Conservation (phyloP, 2,329 filamentous ascomycete species). For the Setomelanomma holmii region DNA sequence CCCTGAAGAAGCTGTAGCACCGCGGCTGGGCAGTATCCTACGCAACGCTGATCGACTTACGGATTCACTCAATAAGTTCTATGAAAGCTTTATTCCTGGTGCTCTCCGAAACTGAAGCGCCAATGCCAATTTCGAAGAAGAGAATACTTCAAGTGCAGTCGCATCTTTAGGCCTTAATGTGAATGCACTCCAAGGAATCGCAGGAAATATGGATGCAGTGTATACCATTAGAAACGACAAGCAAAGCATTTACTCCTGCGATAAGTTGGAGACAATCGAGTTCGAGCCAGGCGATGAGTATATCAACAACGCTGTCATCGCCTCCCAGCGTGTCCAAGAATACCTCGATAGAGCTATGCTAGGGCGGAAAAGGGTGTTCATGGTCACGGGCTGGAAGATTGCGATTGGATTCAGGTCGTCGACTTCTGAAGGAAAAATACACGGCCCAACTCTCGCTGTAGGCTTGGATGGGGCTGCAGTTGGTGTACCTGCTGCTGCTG, state of each 20-base stretch:
- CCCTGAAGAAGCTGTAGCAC: slow-evolving; percentile 1
- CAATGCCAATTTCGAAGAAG: slow-evolving; percentile 1
- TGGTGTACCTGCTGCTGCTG: neutral
- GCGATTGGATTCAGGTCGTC: slow-evolving; percentile 1
- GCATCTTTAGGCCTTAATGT: slow-evolving; percentile 4
- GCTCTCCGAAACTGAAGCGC: slow-evolving; percentile 6
- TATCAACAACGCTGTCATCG: slow-evolving; percentile 1
- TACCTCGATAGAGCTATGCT: neutral
- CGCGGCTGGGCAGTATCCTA: slow-evolving; percentile 12
- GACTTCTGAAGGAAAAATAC: neutral
- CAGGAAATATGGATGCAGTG: neutral
- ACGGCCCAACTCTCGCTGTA: neutral
- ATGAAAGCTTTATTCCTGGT: neutral
- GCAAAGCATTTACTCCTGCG: slow-evolving; percentile 6
- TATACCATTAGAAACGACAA: slow-evolving; percentile 5
- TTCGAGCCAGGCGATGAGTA: slow-evolving; percentile 6
- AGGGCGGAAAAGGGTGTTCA: slow-evolving; percentile 4
- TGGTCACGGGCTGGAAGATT: slow-evolving; percentile 7
- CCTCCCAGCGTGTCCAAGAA: slow-evolving; percentile 1
- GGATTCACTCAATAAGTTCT: slow-evolving; percentile 5
- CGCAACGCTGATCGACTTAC: slow-evolving; percentile 6
- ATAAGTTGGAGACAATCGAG: slow-evolving; percentile 5
- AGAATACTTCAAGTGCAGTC: neutral
- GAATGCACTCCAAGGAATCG: slow-evolving; percentile 4
- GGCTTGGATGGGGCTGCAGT: neutral